phyloP scores from a whole-genome alignment of 345 rosid species.

The Abelmoschus esculentus region DNA sequence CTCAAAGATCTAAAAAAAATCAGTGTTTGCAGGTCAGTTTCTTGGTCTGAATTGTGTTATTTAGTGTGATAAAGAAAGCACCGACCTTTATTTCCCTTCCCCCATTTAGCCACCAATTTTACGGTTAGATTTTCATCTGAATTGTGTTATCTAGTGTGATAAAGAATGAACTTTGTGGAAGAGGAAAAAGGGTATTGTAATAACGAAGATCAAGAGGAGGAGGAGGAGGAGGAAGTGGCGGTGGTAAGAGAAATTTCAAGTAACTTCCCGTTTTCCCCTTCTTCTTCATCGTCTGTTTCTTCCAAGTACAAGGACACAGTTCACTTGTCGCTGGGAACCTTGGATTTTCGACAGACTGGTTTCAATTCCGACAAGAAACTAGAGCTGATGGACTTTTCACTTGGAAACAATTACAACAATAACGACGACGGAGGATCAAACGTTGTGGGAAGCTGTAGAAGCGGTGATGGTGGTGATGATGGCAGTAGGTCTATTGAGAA shows the following conservation, averaged over 20 bases:
- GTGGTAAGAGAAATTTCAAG: constrained; percentile 9
- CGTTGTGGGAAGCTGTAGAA: constrained; percentile 13
- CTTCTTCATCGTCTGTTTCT: constrained; percentile 21
- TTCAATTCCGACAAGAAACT: constrained; percentile 30
- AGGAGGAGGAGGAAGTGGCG: constrained; percentile 12
- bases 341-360: constrained; percentile 19
- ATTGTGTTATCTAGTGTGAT: constrained; percentile 8
- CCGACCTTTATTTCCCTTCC: no score
- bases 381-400: constrained; percentile 40
- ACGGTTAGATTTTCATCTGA: neutral
- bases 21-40: constrained; percentile 25
- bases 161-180: constrained; percentile 30
- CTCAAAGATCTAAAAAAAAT: constrained; percentile 22
- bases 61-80: constrained; percentile 6
- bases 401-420: constrained; percentile 18
- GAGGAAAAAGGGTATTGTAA: constrained; percentile 26
- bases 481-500: constrained; percentile 34
- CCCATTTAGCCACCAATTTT: no score
- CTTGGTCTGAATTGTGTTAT: constrained; percentile 5
- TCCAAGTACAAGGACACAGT: constrained; percentile 18
- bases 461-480: constrained; percentile 10
- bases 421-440: constrained; percentile 8
- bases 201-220: constrained; percentile 26
- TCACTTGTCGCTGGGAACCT: constrained; percentile 21
- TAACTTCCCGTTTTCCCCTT: constrained; percentile 23